Conservation (phyloP, 441 rosid genomes). For the Eruca vesicaria region DNA sequence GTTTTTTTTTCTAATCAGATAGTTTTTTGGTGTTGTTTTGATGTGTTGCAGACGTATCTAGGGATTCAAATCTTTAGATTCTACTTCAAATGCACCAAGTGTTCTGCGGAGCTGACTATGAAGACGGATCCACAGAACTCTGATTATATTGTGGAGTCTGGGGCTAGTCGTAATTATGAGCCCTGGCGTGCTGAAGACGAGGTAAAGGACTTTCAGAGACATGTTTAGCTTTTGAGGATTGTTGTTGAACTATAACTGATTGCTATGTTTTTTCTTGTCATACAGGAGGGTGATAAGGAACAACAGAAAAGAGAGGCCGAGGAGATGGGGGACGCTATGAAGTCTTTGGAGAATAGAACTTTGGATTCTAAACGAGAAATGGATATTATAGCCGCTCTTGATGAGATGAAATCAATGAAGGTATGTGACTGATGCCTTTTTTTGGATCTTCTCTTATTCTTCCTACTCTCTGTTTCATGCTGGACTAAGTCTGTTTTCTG, state of each 20-base stretch:
- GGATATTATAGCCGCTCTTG: slow-evolving; percentile 89
- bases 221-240: slow-evolving; percentile 3
- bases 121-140: slow-evolving; percentile 88
- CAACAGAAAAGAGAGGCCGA: slow-evolving; percentile 65
- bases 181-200: slow-evolving; percentile 93
- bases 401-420: slow-evolving; percentile 93
- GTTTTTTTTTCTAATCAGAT: background rate
- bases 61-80: slow-evolving; percentile 80
- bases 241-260: too few species aligned
- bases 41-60: slow-evolving; percentile 67
- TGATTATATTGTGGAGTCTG: slow-evolving; percentile 76
- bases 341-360: slow-evolving; percentile 79
- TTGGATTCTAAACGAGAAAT: slow-evolving; percentile 89
- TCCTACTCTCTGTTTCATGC: background rate
- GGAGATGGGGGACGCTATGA: slow-evolving; percentile 95
- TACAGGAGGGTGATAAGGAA: slow-evolving; percentile 53
- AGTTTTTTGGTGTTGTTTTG: background rate
- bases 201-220: slow-evolving; percentile 36
- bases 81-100: slow-evolving; percentile 74
- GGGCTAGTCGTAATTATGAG: slow-evolving; percentile 79
- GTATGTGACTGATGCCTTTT: slow-evolving; percentile 30
- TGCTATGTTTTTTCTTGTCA: background rate
- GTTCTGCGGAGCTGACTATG: slow-evolving; percentile 80
- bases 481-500: background rate
- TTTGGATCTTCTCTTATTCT: background rate